Conservation (phyloP, 441 rosid genomes). For the Gossypium aridum region DNA sequence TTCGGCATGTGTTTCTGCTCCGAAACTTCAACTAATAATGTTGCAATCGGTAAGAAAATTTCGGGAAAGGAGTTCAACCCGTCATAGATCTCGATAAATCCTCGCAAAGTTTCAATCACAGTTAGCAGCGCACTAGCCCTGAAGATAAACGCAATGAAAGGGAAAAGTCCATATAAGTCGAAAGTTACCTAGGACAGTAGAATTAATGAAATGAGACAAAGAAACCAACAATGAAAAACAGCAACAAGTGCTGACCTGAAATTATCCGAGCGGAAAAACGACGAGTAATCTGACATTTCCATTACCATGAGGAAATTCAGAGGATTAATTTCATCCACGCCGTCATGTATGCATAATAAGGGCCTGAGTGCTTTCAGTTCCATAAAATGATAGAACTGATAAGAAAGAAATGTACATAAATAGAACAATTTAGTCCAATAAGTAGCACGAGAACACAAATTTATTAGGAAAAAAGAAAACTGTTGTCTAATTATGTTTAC, state of each 20-base stretch:
- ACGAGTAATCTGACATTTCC: constrained; percentile 54
- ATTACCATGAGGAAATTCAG: constrained; percentile 54
- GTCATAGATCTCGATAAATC: constrained; percentile 44
- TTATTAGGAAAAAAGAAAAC: not conserved
- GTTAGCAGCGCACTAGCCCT: constrained; percentile 64
- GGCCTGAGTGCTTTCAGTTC: constrained; percentile 53
- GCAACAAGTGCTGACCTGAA: constrained; percentile 47
- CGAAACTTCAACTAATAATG: constrained; percentile 45
- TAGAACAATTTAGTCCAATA: not conserved
- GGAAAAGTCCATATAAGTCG: not conserved
- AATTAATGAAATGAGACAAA: not conserved
- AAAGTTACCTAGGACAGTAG: not conserved
- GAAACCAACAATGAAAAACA: not conserved
- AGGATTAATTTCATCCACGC: constrained; percentile 45
- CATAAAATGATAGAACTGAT: constrained; percentile 57
- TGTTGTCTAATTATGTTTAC: too few relatives aligned
- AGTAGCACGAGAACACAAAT: not conserved
- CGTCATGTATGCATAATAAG: constrained; percentile 34
- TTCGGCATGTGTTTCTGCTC: constrained; percentile 47
- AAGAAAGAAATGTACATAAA: not conserved
- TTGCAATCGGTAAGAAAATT: constrained; percentile 53
- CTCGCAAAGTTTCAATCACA: constrained; percentile 48
- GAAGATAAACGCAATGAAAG: not conserved
- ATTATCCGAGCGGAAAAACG: constrained; percentile 59
- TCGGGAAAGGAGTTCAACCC: constrained; percentile 71